phyloP scores from a whole-genome alignment of 495 filamentous ascomycete species.

The Penicillium samsonianum region DNA sequence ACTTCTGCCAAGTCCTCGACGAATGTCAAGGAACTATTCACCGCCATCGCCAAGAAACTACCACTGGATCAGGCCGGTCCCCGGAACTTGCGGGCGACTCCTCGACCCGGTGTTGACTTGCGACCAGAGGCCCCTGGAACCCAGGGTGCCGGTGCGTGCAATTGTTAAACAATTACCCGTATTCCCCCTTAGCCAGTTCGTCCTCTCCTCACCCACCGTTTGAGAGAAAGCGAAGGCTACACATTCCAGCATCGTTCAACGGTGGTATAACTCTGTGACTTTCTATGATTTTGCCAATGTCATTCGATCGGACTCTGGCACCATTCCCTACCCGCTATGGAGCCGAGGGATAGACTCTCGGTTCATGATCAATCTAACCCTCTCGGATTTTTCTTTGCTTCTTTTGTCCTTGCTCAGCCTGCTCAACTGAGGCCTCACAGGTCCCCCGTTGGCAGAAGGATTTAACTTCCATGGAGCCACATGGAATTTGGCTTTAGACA shows the following conservation, averaged over 20 bases:
- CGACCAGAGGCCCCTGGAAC: conserved; percentile 75
- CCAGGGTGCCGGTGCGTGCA: conserved; percentile 71
- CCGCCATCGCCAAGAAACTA: conserved; percentile 96
- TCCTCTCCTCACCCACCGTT: conserved; percentile 7
- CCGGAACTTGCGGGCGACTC: conserved; percentile 72
- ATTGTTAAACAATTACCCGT: conserved; percentile 56
- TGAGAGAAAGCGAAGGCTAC: conserved; percentile 1
- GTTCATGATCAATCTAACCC: conserved; percentile 17
- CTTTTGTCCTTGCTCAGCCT: conserved; percentile 23
- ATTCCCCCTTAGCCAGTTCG: not conserved
- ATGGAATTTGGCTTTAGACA: conserved; percentile 42
- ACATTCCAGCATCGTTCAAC: not conserved
- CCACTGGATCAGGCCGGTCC: conserved; percentile 93
- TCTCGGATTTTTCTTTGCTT: conserved; percentile 25
- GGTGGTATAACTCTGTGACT: conserved; percentile 13
- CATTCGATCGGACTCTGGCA: conserved; percentile 8
- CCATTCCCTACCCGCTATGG: conserved; percentile 10
- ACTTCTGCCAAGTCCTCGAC: conserved; percentile 95
- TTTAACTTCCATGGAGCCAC: conserved; percentile 24
- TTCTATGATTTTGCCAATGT: conserved; percentile 14
- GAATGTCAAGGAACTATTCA: conserved; percentile 94
- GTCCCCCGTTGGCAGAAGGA: conserved; percentile 16
- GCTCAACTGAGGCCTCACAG: conserved; percentile 6
- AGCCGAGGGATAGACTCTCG: conserved; percentile 19
- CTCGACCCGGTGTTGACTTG: conserved; percentile 78